phyloP scores from a whole-genome alignment of 495 filamentous ascomycete genomes.

The Lasiosphaeriaceae sp. region DNA sequence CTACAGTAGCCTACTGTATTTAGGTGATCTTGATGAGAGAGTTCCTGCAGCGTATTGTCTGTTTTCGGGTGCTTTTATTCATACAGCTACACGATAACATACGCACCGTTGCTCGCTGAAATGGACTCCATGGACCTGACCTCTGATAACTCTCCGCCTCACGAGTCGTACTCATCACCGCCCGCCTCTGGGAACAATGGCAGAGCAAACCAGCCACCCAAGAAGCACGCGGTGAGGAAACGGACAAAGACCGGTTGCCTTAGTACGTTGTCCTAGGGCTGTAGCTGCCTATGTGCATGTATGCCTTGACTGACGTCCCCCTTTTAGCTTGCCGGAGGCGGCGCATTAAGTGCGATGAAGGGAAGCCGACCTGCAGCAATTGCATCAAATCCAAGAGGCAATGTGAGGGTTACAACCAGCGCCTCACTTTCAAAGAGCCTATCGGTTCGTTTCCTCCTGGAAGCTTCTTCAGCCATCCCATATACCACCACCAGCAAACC shows the following conservation, averaged over 20 bases:
- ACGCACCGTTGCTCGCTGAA: background rate
- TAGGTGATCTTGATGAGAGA: no score
- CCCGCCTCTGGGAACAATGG: conserved; percentile 16
- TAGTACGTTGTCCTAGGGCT: conserved; percentile 55
- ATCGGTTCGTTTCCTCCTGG: conserved; percentile 52
- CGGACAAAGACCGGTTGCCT: conserved; percentile 96
- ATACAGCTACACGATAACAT: background rate
- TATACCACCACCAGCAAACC: conserved; percentile 24
- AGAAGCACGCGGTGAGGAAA: conserved; percentile 52
- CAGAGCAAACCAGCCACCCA: conserved; percentile 22
- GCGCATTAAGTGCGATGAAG: conserved; percentile 96
- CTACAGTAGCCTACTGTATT: no score
- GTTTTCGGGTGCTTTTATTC: no score
- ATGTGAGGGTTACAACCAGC: conserved; percentile 93
- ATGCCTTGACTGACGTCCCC: background rate
- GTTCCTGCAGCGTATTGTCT: no score
- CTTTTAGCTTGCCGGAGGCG: conserved; percentile 80
- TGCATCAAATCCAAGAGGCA: conserved; percentile 92
- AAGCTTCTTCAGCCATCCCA: conserved; percentile 20
- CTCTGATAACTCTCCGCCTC: conserved; percentile 1
- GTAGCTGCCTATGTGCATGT: background rate
- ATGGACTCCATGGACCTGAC: conserved; percentile 9
- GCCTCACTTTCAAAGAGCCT: conserved; percentile 89
- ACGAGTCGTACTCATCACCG: conserved; percentile 14
- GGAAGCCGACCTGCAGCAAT: conserved; percentile 82